Percentiles rank a stretch among this genome's conserved stretches.
phyloP scores from a whole-genome alignment of 495 filamentous ascomycete species.

The Achaetomiella virescens region DNA sequence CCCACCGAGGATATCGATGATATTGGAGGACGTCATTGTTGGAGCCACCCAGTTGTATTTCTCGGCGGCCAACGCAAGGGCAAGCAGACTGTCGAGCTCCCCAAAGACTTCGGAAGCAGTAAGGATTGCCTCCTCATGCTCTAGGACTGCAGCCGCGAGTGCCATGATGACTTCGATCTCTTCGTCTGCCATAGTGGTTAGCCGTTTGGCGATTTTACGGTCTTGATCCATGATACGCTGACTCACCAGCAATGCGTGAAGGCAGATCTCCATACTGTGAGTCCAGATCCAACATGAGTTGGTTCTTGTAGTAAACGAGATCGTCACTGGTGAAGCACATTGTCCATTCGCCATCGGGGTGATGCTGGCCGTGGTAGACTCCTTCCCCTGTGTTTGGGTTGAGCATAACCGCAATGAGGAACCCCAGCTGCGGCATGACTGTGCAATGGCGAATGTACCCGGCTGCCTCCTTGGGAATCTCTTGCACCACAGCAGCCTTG shows the following conservation, averaged over 20 bases:
- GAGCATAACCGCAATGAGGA: conserved; percentile 69
- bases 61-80: conserved; percentile 70
- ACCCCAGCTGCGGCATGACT: conserved; percentile 88
- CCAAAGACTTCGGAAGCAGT: conserved; percentile 70
- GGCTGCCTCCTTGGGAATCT: conserved; percentile 53
- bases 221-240: too few species aligned
- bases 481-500: conserved; percentile 52
- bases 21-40: conserved; percentile 61
- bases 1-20: conserved; percentile 73
- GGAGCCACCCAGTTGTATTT: conserved; percentile 69
- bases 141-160: conserved; percentile 64
- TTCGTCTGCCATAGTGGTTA: conserved; percentile 50
- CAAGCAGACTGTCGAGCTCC: conserved; percentile 82
- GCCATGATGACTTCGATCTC: conserved; percentile 87
- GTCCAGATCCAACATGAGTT: conserved; percentile 78
- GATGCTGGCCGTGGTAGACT: conserved; percentile 57
- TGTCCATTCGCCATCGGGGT: conserved; percentile 60
- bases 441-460: conserved; percentile 59
- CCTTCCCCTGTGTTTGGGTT: conserved; percentile 55
- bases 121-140: conserved; percentile 61
- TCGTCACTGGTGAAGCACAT: conserved; percentile 68
- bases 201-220: neutral
- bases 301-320: conserved; percentile 81
- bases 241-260: conserved; percentile 69
- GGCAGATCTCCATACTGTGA: conserved; percentile 78